Conservation (phyloP, 176 grass and related monocot genomes). For the Carex cristatella region DNA sequence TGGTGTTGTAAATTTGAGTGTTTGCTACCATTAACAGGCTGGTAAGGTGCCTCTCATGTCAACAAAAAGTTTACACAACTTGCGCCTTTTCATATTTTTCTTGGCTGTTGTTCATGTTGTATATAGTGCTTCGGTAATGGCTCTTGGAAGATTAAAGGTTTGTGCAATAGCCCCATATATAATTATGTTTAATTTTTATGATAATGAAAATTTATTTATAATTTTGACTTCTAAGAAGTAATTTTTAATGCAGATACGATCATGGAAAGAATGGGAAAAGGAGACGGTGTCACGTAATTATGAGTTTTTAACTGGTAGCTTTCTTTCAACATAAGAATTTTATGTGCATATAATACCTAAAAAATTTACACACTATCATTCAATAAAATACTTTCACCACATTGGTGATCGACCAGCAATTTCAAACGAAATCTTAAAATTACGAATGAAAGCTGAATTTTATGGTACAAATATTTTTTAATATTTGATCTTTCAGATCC, state of each 20-base stretch:
- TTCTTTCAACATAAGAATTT: not conserved
- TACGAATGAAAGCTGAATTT: not conserved
- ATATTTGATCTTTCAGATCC: constrained; percentile 40
- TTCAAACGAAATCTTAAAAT: not conserved
- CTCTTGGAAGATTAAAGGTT: constrained; percentile 60
- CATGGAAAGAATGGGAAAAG: constrained; percentile 81
- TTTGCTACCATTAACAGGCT: constrained; percentile 23
- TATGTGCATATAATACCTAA: too few species aligned
- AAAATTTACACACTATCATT: not conserved
- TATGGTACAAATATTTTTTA: not conserved
- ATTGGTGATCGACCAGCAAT: not conserved
- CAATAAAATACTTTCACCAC: not conserved
- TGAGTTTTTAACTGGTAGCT: constrained; percentile 57
- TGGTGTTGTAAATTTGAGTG: not conserved
- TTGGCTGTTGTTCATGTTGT: constrained; percentile 73
- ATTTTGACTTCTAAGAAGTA: not conserved
- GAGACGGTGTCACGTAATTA: constrained; percentile 67
- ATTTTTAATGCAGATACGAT: constrained; percentile 50
- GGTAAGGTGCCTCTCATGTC: constrained; percentile 63
- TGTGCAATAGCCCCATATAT: not conserved
- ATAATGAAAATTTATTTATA: not conserved
- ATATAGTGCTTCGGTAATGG: constrained; percentile 72
- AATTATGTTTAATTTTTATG: not conserved
- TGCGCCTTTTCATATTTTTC: constrained; percentile 86
- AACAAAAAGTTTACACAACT: constrained; percentile 38